These are phyloP conservation scores for Silene conica DNA, from an alignment of 148 eudicot genomes.

Conservation along the genomic window DNA sequence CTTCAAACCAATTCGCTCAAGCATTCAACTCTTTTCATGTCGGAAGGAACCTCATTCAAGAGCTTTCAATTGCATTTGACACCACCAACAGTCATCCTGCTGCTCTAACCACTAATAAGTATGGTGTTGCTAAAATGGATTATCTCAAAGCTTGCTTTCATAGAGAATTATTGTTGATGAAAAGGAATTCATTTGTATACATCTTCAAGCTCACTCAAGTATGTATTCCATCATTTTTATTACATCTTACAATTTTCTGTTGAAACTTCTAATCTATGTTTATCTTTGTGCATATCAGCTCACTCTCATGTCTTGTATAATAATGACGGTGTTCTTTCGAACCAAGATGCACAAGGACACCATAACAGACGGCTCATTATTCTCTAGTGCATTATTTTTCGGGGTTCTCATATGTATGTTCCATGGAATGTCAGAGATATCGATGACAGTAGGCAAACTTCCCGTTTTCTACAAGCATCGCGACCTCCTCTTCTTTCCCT, in stretches of 20 bases:
- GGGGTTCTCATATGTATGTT: conserved; percentile 37
- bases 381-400: conserved; percentile 54
- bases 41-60: conserved; percentile 40
- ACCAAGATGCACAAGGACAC: conserved; percentile 45
- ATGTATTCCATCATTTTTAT: conserved; percentile 4
- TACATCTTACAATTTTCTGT: neutral
- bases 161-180: conserved; percentile 64
- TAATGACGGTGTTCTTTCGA: conserved; percentile 66
- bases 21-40: conserved; percentile 68
- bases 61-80: conserved; percentile 53
- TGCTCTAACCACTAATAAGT: conserved; percentile 56
- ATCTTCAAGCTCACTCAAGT: conserved; percentile 55
- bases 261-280: neutral
- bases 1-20: conserved; percentile 53
- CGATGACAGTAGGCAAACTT: conserved; percentile 66
- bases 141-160: conserved; percentile 46
- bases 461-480: conserved; percentile 73
- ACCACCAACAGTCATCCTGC: conserved; percentile 69
- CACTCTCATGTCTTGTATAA: conserved; percentile 33
- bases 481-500: conserved; percentile 61
- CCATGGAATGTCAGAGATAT: conserved; percentile 57
- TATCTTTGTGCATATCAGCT: conserved; percentile 33
- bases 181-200: conserved; percentile 71
- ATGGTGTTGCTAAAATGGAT: conserved; percentile 47
- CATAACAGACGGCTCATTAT: conserved; percentile 41